Conservation (phyloP, 2,329 filamentous ascomycete genomes). For the Colletotrichum spinosum region DNA sequence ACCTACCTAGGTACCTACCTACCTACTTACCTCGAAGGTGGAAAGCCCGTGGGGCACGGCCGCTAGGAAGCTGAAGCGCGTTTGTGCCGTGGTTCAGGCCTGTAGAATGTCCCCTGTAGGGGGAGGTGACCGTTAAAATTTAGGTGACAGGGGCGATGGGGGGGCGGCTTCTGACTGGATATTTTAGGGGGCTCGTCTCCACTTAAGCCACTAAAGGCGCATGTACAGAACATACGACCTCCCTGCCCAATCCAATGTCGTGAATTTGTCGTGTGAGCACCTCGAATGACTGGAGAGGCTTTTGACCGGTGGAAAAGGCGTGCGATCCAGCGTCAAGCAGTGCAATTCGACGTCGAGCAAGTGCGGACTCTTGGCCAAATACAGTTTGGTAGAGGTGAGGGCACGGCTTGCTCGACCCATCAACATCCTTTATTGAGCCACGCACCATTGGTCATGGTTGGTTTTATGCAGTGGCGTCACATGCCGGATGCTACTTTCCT, state of each 20-base stretch:
- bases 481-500: no score
- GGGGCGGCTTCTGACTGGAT: slow-evolving; percentile 31
- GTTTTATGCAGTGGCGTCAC: no score
- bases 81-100: slow-evolving; percentile 24
- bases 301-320: slow-evolving; percentile 4
- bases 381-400: no score
- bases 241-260: slow-evolving; percentile 27
- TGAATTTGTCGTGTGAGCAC: slow-evolving; percentile 35
- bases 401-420: no score
- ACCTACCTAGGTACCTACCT: no score
- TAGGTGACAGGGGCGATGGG: slow-evolving; percentile 17
- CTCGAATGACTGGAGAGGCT: slow-evolving; percentile 21
- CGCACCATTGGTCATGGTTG: no score
- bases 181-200: slow-evolving; percentile 28
- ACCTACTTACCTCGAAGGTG: slow-evolving; percentile 6
- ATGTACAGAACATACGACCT: slow-evolving; percentile 32
- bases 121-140: slow-evolving; percentile 16
- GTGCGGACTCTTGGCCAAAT: neutral
- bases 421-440: no score
- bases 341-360: neutral
- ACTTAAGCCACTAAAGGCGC: slow-evolving; percentile 33
- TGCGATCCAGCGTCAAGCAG: slow-evolving; percentile 1
- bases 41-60: slow-evolving; percentile 34
- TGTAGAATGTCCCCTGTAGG: slow-evolving; percentile 17
- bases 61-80: slow-evolving; percentile 18